phyloP scores from a whole-genome alignment of 2,329 filamentous ascomycete species.

The Penicillium polonicum region DNA sequence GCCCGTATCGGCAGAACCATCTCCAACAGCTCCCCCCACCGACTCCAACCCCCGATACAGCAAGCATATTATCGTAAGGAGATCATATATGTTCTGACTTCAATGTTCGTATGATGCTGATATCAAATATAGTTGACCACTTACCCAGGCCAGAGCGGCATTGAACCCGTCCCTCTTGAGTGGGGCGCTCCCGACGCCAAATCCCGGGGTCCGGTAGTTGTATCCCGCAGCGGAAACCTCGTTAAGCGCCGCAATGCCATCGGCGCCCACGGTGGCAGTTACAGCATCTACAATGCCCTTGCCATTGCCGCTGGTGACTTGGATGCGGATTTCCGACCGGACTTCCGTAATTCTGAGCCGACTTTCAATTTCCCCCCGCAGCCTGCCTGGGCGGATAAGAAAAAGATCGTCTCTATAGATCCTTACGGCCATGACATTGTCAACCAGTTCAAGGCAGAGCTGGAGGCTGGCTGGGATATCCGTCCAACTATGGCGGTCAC shows the following conservation, averaged over 20 bases:
- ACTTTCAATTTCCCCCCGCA: conserved; percentile 87
- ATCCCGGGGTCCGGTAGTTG: conserved; percentile 81
- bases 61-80: conserved; percentile 37
- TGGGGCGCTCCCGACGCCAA: conserved; percentile 79
- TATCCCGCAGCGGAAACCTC: conserved; percentile 50
- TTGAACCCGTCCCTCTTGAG: conserved; percentile 82
- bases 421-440: conserved; percentile 86
- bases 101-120: conserved; percentile 13
- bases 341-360: conserved; percentile 84
- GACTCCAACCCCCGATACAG: conserved; percentile 29
- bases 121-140: conserved; percentile 58
- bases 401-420: conserved; percentile 98
- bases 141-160: conserved; percentile 90
- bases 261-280: conserved; percentile 80
- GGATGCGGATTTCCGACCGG: conserved; percentile 73
- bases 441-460: conserved; percentile 72
- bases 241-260: conserved; percentile 53
- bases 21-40: conserved; percentile 21
- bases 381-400: conserved; percentile 80
- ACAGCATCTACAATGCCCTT: conserved; percentile 92
- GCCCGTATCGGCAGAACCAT: conserved; percentile 12
- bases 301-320: conserved; percentile 90
- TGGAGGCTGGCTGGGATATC: conserved; percentile 71
- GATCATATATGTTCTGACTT: neutral
- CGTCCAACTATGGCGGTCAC: conserved; percentile 90